Conservation (phyloP, 2,329 filamentous ascomycete genomes). For the Emericellopsis atlantica region DNA sequence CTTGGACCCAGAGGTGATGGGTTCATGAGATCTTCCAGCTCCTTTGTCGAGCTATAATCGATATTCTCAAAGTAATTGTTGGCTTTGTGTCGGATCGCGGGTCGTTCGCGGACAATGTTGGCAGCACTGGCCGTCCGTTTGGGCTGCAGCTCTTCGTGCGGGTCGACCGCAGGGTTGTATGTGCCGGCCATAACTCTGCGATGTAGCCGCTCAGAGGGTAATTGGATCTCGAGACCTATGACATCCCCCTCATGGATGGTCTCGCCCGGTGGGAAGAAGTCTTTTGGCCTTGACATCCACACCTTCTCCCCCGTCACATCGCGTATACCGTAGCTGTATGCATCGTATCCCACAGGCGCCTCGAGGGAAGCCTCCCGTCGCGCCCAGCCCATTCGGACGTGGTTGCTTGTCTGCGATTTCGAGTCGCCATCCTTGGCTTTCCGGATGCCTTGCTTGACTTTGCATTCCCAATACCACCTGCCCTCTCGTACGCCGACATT, state of each 20-base stretch:
- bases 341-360: constrained; percentile 75
- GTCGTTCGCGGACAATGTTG: constrained; percentile 88
- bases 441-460: constrained; percentile 63
- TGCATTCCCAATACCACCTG: constrained; percentile 88
- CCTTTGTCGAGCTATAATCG: constrained; percentile 77
- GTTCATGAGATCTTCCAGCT: constrained; percentile 76
- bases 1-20: constrained; percentile 38
- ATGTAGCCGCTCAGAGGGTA: constrained; percentile 76
- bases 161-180: constrained; percentile 77
- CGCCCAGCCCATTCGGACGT: constrained; percentile 78
- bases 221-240: constrained; percentile 81
- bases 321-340: constrained; percentile 87
- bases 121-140: constrained; percentile 42
- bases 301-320: constrained; percentile 86
- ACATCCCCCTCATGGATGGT: constrained; percentile 83
- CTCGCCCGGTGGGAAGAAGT: constrained; percentile 70
- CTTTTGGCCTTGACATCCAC: constrained; percentile 85
- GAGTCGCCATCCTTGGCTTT: constrained; percentile 24
- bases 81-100: constrained; percentile 86
- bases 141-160: constrained; percentile 40
- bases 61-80: constrained; percentile 91
- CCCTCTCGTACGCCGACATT: constrained; percentile 88
- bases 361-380: constrained; percentile 71
- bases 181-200: constrained; percentile 77
- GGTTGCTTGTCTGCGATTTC: constrained; percentile 38